Evolutionary conservation across 129 eudicot species (phyloP), one percentile per base, ranked within the genome.

Genomic region (Saposhnikovia divaricata): DNA sequence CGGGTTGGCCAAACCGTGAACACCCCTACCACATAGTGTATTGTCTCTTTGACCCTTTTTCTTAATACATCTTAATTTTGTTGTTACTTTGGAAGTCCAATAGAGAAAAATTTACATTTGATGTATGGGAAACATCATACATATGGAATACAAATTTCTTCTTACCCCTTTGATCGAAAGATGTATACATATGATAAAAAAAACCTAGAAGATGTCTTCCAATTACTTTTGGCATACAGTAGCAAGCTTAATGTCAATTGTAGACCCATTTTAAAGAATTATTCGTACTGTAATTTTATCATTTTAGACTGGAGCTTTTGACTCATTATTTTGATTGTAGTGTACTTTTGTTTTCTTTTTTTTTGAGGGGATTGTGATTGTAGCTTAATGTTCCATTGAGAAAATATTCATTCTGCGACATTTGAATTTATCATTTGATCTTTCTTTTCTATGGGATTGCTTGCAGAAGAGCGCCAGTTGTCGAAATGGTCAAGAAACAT

Each of bases 381-480:
- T 23, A 23, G 7, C 78, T 8, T 28, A 28, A 68, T 27, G 73
- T 57, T 57, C 66, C n/a, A 23, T 57, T 57, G 66, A 23, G 66
- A 53, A 77, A 10, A 48, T 53, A 21, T 68, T 43, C 47, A 69
- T 11, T 42, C 45, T 74, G 48, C 3, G 46, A 38, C 34, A 55
- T 50, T 53, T 68, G 55, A 57, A 21, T 48, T 5, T n/a, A 9
- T 1, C 12, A 31, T 76, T 48, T 46, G 28, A 27, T 70, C 5
- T 59, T n/a, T 8, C 1, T 9, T 65, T 16, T 27, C 15, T 23
- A 74, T 11, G 42, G 70, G 37, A 1, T 77, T 70, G 73, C 46
- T 74, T 65, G 80, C 89, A 87, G 94, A 89, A 73, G 73, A 86
- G 79, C 21, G 42, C 71, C 43, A 78, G 34, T 28, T 76, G 66